Conservation (phyloP, 2,329 filamentous ascomycete genomes). For the Fusarium keratoplasticum region DNA sequence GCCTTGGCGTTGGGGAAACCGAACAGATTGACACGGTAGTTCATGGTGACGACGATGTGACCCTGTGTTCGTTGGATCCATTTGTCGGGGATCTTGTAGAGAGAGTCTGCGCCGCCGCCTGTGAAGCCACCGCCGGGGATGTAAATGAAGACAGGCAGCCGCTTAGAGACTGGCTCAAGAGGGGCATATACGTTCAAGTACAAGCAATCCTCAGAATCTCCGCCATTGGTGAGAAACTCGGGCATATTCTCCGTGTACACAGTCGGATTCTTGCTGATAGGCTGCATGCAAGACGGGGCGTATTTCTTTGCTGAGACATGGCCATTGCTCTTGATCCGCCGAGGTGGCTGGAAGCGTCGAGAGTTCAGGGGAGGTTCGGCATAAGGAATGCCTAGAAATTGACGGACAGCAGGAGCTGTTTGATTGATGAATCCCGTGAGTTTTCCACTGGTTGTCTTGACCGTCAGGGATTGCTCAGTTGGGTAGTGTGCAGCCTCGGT, state of each 20-base stretch:
- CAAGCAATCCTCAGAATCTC: conserved; percentile 51
- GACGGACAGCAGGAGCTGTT: conserved; percentile 23
- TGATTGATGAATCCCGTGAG: conserved; percentile 28
- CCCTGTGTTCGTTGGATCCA: conserved; percentile 47
- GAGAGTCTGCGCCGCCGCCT: conserved; percentile 57
- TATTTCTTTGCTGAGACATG: conserved; percentile 41
- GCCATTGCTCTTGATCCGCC: conserved; percentile 41
- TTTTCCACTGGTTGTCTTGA: conserved; percentile 24
- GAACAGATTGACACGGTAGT: conserved; percentile 56
- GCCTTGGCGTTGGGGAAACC: conserved; percentile 50
- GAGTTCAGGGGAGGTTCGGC: conserved; percentile 66
- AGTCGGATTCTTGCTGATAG: conserved; percentile 26
- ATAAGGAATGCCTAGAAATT: conserved; percentile 60
- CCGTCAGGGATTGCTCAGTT: neutral
- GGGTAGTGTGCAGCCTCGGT: neutral
- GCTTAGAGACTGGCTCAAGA: conserved; percentile 25
- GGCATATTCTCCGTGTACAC: conserved; percentile 52
- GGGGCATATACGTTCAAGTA: conserved; percentile 50
- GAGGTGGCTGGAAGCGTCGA: conserved; percentile 57
- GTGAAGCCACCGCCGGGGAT: conserved; percentile 53
- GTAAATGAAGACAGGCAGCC: conserved; percentile 40
- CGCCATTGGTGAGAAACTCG: conserved; percentile 54
- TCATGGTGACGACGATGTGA: conserved; percentile 57
- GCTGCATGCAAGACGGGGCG: conserved; percentile 48
- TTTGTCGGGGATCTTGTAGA: conserved; percentile 61